These are phyloP conservation scores for Oryza rufipogon DNA, from an alignment of 176 grass and related monocot species.

Conservation along the genomic window DNA sequence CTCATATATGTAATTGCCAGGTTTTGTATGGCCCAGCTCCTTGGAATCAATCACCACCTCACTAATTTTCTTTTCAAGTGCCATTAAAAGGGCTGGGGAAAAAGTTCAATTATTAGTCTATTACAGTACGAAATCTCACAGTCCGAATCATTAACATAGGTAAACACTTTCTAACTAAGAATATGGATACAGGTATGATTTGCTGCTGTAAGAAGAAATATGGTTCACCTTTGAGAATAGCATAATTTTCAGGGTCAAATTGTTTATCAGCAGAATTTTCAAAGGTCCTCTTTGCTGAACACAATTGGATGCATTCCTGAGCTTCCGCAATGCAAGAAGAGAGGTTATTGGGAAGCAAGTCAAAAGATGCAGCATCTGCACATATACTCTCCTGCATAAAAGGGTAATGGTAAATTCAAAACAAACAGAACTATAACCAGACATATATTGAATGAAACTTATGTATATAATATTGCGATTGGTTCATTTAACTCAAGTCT, in stretches of 20 bases:
- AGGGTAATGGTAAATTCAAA: slow-evolving; percentile 37
- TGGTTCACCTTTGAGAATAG: slow-evolving; percentile 82
- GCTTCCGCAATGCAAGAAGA: slow-evolving; percentile 83
- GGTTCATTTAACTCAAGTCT: slow-evolving; percentile 25
- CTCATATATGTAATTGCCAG: slow-evolving; percentile 85
- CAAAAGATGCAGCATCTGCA: slow-evolving; percentile 96
- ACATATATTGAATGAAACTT: slow-evolving; percentile 1
- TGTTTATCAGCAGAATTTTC: slow-evolving; percentile 84
- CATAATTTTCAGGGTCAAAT: slow-evolving; percentile 96
- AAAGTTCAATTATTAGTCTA: neutral
- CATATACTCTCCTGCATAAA: slow-evolving; percentile 89
- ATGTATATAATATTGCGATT: slow-evolving; percentile 5
- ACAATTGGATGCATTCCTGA: slow-evolving; percentile 89
- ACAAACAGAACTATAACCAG: neutral
- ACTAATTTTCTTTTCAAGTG: slow-evolving; percentile 80
- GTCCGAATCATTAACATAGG: slow-evolving; percentile 22
- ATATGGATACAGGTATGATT: neutral
- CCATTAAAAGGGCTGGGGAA: slow-evolving; percentile 79
- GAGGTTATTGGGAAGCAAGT: slow-evolving; percentile 72
- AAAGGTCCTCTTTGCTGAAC: slow-evolving; percentile 62
- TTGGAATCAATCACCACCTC: slow-evolving; percentile 83
- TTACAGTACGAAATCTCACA: slow-evolving; percentile 30
- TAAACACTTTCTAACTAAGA: slow-evolving; percentile 29
- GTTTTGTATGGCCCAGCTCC: slow-evolving; percentile 78
- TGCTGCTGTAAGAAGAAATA: slow-evolving; percentile 8